Evolutionary conservation across 192 early-diverging fungal genomes (phyloP).

Genomic region (Coemansia sp.): DNA sequence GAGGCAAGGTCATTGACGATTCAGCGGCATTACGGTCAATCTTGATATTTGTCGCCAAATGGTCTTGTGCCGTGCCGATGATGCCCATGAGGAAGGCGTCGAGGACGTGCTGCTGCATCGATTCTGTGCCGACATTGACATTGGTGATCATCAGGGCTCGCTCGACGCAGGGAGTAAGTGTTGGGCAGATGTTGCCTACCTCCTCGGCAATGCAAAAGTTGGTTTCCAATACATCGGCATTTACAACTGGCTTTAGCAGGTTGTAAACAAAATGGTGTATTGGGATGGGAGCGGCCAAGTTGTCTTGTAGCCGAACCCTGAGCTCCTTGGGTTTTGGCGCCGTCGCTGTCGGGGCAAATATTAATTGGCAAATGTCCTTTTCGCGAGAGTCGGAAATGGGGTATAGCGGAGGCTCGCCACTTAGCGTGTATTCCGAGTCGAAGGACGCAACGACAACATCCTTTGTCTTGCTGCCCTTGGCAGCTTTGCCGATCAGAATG

Average conservation of each 20-base stretch:
- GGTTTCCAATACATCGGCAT: constrained; percentile 6
- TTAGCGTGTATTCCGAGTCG: constrained; percentile 21
- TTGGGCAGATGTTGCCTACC: constrained; percentile 40
- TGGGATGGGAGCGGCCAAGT: constrained; percentile 22
- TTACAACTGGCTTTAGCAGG: constrained; percentile 15
- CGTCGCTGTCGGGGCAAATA: constrained; percentile 19
- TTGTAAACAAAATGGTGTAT: constrained; percentile 21
- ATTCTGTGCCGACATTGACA: constrained; percentile 29
- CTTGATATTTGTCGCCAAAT: constrained; percentile 16
- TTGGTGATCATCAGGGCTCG: constrained; percentile 24
- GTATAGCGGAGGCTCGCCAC: neutral
- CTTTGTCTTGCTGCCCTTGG: neutral
- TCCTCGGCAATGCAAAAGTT: constrained; percentile 42
- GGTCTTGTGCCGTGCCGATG: constrained; percentile 35
- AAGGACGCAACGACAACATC: neutral
- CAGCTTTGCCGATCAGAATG: neutral
- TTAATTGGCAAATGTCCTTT: constrained; percentile 18
- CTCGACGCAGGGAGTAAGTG: constrained; percentile 38
- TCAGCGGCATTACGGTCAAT: constrained; percentile 48
- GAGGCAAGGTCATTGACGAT: constrained; percentile 22
- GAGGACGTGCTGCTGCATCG: constrained; percentile 46
- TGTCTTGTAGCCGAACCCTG: neutral
- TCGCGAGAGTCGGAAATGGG: constrained; percentile 13
- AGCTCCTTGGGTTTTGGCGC: constrained; percentile 16
- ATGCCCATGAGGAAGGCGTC: constrained; percentile 44